Evolutionary conservation across 441 rosid genomes (phyloP).

Genomic region (Erodium trifolium): DNA sequence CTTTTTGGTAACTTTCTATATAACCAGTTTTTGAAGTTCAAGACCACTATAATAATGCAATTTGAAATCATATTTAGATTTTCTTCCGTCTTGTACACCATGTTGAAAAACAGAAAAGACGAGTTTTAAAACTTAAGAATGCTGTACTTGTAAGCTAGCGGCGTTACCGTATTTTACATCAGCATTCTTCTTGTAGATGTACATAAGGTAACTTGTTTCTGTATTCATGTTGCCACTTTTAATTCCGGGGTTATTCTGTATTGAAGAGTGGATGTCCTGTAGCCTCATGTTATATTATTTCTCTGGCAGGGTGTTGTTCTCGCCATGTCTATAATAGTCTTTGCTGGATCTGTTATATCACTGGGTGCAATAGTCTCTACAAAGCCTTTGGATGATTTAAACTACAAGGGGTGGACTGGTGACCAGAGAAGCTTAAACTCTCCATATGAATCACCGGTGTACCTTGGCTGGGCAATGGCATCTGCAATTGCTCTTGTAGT

Average conservation of each 20-base stretch:
- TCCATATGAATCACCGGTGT: slow-evolving; percentile 82
- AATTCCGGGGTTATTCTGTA: slow-evolving; percentile 1
- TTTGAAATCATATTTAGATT: background rate
- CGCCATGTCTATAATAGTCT: slow-evolving; percentile 50
- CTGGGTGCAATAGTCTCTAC: slow-evolving; percentile 90
- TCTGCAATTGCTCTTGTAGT: slow-evolving; percentile 86
- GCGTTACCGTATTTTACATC: background rate
- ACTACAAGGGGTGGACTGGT: slow-evolving; percentile 73
- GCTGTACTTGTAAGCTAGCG: background rate
- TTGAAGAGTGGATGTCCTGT: background rate
- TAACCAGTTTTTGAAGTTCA: background rate
- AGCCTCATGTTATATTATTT: slow-evolving; percentile 14
- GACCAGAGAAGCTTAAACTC: slow-evolving; percentile 55
- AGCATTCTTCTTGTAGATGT: background rate
- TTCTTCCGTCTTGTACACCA: background rate
- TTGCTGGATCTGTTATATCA: slow-evolving; percentile 69
- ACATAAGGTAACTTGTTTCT: background rate
- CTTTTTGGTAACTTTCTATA: background rate
- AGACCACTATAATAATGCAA: background rate
- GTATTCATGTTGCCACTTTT: background rate
- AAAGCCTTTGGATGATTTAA: slow-evolving; percentile 76
- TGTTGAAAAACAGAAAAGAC: background rate
- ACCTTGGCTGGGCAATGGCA: slow-evolving; percentile 99
- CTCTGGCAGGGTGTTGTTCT: slow-evolving; percentile 70
- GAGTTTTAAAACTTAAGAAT: background rate